phyloP scores from a whole-genome alignment of 2,329 filamentous ascomycete species.

The Sclerotinia spermophila region DNA sequence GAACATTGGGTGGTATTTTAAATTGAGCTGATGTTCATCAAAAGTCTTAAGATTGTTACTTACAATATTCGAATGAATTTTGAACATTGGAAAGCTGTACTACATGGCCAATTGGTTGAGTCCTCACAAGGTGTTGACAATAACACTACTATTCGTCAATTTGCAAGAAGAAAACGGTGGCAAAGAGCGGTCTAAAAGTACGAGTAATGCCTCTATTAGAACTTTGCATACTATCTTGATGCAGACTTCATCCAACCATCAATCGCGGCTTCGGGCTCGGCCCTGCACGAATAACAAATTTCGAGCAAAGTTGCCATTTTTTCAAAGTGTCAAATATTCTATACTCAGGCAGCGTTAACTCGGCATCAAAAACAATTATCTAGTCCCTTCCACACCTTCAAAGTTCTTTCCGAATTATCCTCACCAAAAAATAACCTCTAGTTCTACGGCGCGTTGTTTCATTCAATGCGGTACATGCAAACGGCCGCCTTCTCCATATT shows the following conservation, averaged over 20 bases:
- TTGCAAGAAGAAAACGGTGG: neutral
- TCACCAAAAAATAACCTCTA: neutral
- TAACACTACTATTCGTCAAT: neutral
- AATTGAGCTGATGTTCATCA: neutral
- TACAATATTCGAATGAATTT: too few species aligned
- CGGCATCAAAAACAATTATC: neutral
- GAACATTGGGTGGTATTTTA: neutral
- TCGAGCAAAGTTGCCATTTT: neutral
- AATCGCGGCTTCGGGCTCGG: neutral
- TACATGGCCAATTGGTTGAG: neutral
- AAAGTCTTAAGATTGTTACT: neutral
- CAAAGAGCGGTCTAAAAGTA: neutral
- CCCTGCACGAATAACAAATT: neutral
- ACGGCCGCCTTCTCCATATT: neutral
- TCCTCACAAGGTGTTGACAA: neutral
- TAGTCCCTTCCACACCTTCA: neutral
- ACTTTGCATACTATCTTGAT: neutral
- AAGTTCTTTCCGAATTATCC: neutral
- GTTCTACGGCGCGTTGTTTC: neutral
- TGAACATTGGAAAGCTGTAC: neutral
- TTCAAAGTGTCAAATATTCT: neutral
- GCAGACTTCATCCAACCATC: slow-evolving; percentile 3
- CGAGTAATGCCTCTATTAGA: neutral
- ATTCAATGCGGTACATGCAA: neutral
- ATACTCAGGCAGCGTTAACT: neutral